Evolutionary conservation across 2,329 filamentous ascomycete species (phyloP).

Genomic region (Cladosporium austrohemisphaericum): DNA sequence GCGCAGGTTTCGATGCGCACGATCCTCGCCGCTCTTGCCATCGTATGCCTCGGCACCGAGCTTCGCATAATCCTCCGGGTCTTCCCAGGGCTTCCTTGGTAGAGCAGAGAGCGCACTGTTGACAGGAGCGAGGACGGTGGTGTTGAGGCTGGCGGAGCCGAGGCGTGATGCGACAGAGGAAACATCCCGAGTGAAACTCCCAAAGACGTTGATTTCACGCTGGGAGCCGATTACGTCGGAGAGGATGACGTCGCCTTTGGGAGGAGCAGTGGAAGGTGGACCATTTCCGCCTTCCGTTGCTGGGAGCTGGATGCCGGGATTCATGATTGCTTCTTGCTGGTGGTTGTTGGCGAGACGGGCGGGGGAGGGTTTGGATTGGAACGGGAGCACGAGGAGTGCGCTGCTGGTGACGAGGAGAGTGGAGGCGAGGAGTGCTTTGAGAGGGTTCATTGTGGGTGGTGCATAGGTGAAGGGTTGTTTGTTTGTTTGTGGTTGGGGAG

Average conservation of each 20-base stretch:
- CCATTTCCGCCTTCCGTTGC: constrained; percentile 15
- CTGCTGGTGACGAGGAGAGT: constrained; percentile 17
- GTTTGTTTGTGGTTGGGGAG: not conserved
- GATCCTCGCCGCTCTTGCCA: constrained; percentile 67
- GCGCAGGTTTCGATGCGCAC: constrained; percentile 71
- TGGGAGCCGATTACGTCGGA: constrained; percentile 80
- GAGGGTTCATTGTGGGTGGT: constrained; percentile 10
- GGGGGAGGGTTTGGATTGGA: constrained; percentile 19
- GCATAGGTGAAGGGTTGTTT: constrained; percentile 1
- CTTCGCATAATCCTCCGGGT: constrained; percentile 66
- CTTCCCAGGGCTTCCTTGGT: constrained; percentile 82
- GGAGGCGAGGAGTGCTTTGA: constrained; percentile 15
- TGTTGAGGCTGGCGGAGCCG: constrained; percentile 62
- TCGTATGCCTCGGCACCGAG: constrained; percentile 71
- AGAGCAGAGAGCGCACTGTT: constrained; percentile 77
- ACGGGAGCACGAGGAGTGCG: constrained; percentile 20
- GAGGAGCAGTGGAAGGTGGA: constrained; percentile 14
- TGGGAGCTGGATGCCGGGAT: constrained; percentile 25
- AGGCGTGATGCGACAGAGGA: constrained; percentile 65
- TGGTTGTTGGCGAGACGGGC: constrained; percentile 14
- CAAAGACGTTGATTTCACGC: constrained; percentile 78
- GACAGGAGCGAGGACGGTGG: constrained; percentile 80
- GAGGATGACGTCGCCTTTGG: constrained; percentile 57
- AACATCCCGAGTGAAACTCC: constrained; percentile 73
- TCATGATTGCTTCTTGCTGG: constrained; percentile 24